Evolutionary conservation across 768 basidiomycete genomes (phyloP).

Genomic region (Pisolithus sp.): DNA sequence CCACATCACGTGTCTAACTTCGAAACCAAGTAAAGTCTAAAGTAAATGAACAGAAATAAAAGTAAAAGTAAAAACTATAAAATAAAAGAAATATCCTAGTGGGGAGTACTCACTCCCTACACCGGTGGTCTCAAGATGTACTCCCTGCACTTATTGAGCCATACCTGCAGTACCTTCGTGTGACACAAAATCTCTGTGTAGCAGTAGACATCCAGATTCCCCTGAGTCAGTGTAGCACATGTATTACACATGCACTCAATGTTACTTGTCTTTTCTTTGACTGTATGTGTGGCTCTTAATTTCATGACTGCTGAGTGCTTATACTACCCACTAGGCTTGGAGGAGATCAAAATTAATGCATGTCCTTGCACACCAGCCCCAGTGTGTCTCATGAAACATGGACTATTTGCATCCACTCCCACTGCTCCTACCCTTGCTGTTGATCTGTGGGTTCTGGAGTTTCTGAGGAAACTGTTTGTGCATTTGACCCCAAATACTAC

Average conservation of each 20-base stretch:
- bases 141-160: background rate
- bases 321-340: conserved; percentile 1
- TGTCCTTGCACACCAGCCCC: conserved; percentile 14
- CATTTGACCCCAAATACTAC: conserved; percentile 10
- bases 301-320: too few relatives aligned
- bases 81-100: too few relatives aligned
- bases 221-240: background rate
- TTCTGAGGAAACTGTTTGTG: conserved; percentile 12
- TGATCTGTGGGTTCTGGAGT: conserved; percentile 26
- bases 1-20: too few relatives aligned
- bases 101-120: too few relatives aligned
- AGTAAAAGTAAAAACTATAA: too few relatives aligned
- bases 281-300: background rate
- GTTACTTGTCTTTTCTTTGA: background rate
- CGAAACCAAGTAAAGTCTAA: too few relatives aligned
- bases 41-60: too few relatives aligned
- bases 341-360: conserved; percentile 1
- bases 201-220: background rate
- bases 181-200: background rate
- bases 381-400: conserved; percentile 17
- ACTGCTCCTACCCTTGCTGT: conserved; percentile 25
- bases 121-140: background rate
- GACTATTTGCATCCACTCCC: conserved; percentile 25
- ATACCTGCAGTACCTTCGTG: background rate
- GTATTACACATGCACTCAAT: background rate